Base-by-base conservation (phyloP, 306 rosid genomes). In the Quercus bicolor region DNA sequence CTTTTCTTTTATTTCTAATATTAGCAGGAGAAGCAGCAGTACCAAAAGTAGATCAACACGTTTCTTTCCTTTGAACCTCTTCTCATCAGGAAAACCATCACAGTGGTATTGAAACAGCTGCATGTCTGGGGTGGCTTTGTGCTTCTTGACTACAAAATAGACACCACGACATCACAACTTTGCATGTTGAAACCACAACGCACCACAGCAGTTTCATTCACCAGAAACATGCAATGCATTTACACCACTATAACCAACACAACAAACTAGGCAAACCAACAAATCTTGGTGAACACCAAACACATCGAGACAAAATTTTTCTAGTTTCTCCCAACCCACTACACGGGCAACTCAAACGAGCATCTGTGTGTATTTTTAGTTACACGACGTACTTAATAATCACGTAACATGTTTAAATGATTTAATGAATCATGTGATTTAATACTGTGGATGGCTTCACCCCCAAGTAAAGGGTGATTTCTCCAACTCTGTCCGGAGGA, bases 151-250 rank as follows among this genome's bases (percentile, higher is more conserved):
- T 68, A 93, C 91, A 88, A 95, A 68, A 98, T 92, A 56, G 98
- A 95, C 53, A 92, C 94, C 72, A 87, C 98, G 34, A 81, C 84
- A 75, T 91, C 78, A 84, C 98, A 95, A 74, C 86, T 40, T 73
- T 84, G 75, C 98, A 90, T 88, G 82, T 87, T 90, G 89, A 95
- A 95, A 75, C 98, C 99, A 81, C 98, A 95, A 84, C 89, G 97
- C 66, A 91, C 85, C 51, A 6, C 66, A 78, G 80, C 81, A 77
- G 90, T 83, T 78, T 84, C 84, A 77, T 83, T 91, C 70, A 85
- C 90, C 98, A 91, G 84, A 18, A 18, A 31, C 23, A 31, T 29
- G 33, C 71, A 65, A 37, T 37, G 11, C 45, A 37, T 29, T 31
- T 28, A 62, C 48, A 33, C 45, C 43, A 65, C 48, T 5, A 61